phyloP scores from a whole-genome alignment of 345 rosid genomes.

The Clausena lansium region DNA sequence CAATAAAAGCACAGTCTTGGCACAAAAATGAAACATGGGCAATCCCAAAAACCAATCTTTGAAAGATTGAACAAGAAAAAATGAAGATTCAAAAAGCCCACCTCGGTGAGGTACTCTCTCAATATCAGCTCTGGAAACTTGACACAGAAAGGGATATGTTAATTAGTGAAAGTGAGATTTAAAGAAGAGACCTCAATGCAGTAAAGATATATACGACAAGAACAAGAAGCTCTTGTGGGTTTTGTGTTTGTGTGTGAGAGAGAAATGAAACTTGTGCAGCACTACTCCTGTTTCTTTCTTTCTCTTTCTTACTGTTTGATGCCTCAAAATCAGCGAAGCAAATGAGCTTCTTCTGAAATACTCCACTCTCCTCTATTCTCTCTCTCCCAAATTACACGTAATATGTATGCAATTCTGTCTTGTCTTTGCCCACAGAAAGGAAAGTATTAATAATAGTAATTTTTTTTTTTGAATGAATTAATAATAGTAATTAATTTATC shows the following conservation, averaged over 20 bases:
- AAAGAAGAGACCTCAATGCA: constrained; percentile 7
- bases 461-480: too few relatives aligned
- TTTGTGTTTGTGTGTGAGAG: background rate
- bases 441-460: too few relatives aligned
- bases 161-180: background rate
- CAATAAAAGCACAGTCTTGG: background rate
- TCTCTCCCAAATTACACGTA: background rate
- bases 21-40: background rate
- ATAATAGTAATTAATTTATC: too few relatives aligned
- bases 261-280: constrained; percentile 20
- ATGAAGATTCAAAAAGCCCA: background rate
- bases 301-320: constrained; percentile 2
- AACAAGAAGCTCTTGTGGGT: background rate
- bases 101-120: background rate
- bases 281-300: constrained; percentile 10
- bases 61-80: background rate
- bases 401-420: constrained; percentile 4
- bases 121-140: constrained; percentile 1
- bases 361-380: constrained; percentile 10
- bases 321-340: constrained; percentile 34
- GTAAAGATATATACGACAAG: constrained; percentile 2
- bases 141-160: background rate
- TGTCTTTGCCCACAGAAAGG: background rate
- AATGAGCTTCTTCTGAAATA: constrained; percentile 26
- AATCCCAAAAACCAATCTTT: background rate